These are phyloP conservation scores for Hippophae rhamnoides DNA, from an alignment of 306 rosid genomes.

Conservation along the genomic window DNA sequence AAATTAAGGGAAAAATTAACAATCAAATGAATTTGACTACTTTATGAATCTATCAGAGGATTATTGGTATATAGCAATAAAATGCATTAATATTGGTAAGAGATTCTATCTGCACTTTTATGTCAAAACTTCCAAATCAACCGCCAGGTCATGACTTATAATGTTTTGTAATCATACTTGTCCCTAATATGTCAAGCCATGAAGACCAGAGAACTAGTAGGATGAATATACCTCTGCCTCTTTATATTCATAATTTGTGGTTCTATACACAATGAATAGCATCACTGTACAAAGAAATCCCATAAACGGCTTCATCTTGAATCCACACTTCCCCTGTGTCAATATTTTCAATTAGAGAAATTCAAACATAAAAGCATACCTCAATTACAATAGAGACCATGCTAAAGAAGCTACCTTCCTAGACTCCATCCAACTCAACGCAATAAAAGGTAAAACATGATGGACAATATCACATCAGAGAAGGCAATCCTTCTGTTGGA, in stretches of 20 bases:
- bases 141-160: background rate
- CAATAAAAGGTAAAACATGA: background rate
- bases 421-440: background rate
- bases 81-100: constrained; percentile 1
- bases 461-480: constrained; percentile 61
- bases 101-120: background rate
- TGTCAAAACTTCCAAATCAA: constrained; percentile 6
- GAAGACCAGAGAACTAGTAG: constrained; percentile 3
- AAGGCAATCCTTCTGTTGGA: constrained; percentile 14
- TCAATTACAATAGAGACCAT: background rate
- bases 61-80: background rate
- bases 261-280: constrained; percentile 81
- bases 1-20: background rate
- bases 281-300: constrained; percentile 63
- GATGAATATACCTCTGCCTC: constrained; percentile 50
- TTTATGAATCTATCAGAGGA: no score
- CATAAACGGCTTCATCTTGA: constrained; percentile 83
- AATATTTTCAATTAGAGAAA: constrained; percentile 9
- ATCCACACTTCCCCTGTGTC: constrained; percentile 64
- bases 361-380: background rate
- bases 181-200: background rate
- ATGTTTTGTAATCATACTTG: background rate
- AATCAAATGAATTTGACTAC: background rate
- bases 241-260: constrained; percentile 71
- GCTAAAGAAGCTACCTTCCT: background rate